Conservation (phyloP, 768 basidiomycete species). For the Boletus bicolor region DNA sequence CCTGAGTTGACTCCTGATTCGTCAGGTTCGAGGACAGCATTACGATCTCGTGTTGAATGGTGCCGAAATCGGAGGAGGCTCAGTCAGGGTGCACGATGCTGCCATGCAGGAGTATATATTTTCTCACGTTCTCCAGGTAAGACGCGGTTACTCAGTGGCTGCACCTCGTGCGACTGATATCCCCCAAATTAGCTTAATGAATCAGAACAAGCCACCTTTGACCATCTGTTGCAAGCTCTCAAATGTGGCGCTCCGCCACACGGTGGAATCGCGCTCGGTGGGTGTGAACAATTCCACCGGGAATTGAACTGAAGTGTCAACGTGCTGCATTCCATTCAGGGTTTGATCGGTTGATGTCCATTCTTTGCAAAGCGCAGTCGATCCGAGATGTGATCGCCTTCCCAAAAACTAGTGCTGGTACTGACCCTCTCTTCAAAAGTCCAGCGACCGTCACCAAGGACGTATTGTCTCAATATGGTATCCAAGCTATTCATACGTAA, state of each 20-base stretch:
- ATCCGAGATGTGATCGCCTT: slow-evolving; percentile 97
- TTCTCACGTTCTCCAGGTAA: slow-evolving; percentile 69
- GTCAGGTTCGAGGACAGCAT: slow-evolving; percentile 87
- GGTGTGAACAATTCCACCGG: slow-evolving; percentile 19
- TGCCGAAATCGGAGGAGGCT: slow-evolving; percentile 90
- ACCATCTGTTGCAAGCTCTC: slow-evolving; percentile 83
- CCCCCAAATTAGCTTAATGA: slow-evolving; percentile 58
- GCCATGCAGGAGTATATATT: slow-evolving; percentile 84
- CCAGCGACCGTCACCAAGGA: slow-evolving; percentile 59
- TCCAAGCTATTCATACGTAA: slow-evolving; percentile 36
- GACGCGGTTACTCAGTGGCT: slow-evolving; percentile 15
- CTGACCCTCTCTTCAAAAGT: slow-evolving; percentile 86
- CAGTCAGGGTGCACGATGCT: slow-evolving; percentile 89
- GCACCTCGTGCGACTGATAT: slow-evolving; percentile 12
- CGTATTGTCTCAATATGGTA: slow-evolving; percentile 62
- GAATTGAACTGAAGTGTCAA: slow-evolving; percentile 7
- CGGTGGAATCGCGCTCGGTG: slow-evolving; percentile 91
- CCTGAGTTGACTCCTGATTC: slow-evolving; percentile 3
- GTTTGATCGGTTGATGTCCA: slow-evolving; percentile 90
- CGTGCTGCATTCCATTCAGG: slow-evolving; percentile 44
- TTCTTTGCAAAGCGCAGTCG: slow-evolving; percentile 80
- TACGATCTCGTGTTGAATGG: slow-evolving; percentile 96
- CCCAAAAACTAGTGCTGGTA: slow-evolving; percentile 83
- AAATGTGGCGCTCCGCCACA: slow-evolving; percentile 92
- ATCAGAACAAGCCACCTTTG: slow-evolving; percentile 70